Base-by-base conservation (phyloP, 305 asterid species). In the Fraxinus velutina region DNA sequence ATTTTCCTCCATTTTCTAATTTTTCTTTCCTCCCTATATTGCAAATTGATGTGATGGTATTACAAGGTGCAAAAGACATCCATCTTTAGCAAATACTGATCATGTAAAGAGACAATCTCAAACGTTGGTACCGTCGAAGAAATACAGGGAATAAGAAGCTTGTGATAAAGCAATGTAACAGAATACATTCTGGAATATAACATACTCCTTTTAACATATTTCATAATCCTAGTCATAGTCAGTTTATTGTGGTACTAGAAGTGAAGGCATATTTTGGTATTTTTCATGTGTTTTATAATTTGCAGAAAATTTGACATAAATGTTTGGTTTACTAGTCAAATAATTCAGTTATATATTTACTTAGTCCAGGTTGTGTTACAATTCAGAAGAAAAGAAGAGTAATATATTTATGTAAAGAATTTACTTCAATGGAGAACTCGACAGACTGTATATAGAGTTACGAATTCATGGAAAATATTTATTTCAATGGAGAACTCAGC, bases 1-100 rank as follows among this genome's bases (percentile, higher is more conserved):
- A 93, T 95, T 87, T 92, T 95, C 79, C 99, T 93, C 98, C 99
- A 95, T 87, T 95, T 95, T 79, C 97, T 90, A 83, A 92, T 90
- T 86, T 92, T 93, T 87, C 94, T 92, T 86, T 95, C 97, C 78
- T 92, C 94, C 91, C 99, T 93, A 83, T 84, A 83, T 64, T 76
- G 77, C 55, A 37, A 50, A 75, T 72, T 21, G n/a, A 80, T 76
- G 39, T 50, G 78, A 72, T 72, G 29, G 29, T 75, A 78, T 64
- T 78, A 80, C 21, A 44, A 78, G 64, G 27, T 39, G 44, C 50
- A 33, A 52, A 75, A 79, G 80, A 24, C 79, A 83, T 30, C 36
- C 57, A 73, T 30, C 37, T 74, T 21, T 27, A 34, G 1, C 50
- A 36, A 80, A 1, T 7, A 60, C 29, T 57, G 17, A 47, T 5